These are phyloP conservation scores for Chaetomiaceae sp. DNA, from an alignment of 2,329 filamentous ascomycete genomes.

Conservation along the genomic window DNA sequence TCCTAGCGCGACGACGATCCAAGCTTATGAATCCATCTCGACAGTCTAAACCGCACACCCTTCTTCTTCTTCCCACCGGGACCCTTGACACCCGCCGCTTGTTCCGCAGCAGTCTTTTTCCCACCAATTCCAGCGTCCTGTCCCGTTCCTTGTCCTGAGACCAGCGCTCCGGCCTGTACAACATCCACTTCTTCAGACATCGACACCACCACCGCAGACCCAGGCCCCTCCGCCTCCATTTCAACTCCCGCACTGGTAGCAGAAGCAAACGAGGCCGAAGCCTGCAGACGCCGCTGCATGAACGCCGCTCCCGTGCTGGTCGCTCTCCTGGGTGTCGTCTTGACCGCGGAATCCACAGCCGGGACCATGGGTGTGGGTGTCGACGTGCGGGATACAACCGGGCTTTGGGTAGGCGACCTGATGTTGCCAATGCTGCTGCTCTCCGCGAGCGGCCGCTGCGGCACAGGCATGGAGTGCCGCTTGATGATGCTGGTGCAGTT, in stretches of 20 bases:
- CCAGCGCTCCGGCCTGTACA: too few relatives aligned
- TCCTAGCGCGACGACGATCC: slow-evolving; percentile 6
- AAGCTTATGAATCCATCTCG: slow-evolving; percentile 19
- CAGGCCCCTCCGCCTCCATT: neutral
- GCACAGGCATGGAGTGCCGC: slow-evolving; percentile 14
- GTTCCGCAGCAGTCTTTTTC: too few relatives aligned
- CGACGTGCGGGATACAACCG: slow-evolving; percentile 17
- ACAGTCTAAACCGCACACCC: slow-evolving; percentile 14
- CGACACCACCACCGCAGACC: neutral
- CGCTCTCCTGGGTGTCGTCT: slow-evolving; percentile 33
- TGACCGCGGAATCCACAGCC: slow-evolving; percentile 13
- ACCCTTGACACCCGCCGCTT: neutral
- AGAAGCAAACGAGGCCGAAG: neutral
- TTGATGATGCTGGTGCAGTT: neutral
- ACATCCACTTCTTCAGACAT: neutral
- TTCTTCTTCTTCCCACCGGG: neutral
- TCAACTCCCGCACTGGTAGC: neutral
- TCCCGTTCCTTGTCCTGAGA: too few relatives aligned
- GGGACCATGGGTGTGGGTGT: slow-evolving; percentile 19
- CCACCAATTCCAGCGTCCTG: neutral
- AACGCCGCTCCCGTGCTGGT: slow-evolving; percentile 46
- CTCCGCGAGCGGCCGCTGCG: neutral
- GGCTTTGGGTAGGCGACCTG: neutral
- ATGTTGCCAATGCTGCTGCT: neutral
- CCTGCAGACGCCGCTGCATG: slow-evolving; percentile 37